Percentiles rank a stretch among this genome's conserved stretches.
Evolutionary conservation across 108 stramenopile species (phyloP).

Genomic region (Nannochloropsis granulata): DNA sequence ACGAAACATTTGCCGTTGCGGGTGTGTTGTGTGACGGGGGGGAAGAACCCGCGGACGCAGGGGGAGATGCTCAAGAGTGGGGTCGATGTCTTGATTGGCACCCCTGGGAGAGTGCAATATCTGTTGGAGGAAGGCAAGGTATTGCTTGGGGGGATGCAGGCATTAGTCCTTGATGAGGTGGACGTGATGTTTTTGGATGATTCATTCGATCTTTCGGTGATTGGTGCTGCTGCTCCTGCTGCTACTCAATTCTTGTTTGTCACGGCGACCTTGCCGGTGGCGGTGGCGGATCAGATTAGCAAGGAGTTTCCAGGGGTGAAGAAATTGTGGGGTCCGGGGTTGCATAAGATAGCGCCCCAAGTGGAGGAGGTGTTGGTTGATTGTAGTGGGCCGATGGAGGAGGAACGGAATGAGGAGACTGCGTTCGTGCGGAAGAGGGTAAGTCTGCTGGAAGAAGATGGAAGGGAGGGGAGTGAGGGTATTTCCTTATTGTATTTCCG

Average conservation of each 20-base stretch:
- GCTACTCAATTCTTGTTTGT: conserved; percentile 77
- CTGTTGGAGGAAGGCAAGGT: conserved; percentile 44
- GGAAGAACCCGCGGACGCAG: conserved; percentile 12
- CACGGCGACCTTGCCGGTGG: conserved; percentile 73
- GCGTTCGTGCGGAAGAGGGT: conserved; percentile 61
- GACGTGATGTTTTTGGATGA: conserved; percentile 73
- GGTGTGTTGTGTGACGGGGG: conserved; percentile 31
- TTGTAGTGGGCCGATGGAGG: conserved; percentile 48
- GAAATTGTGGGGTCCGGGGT: conserved; percentile 62
- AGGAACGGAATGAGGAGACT: conserved; percentile 45
- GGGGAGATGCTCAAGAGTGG: conserved; percentile 27
- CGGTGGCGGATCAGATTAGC: conserved; percentile 44
- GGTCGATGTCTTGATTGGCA: conserved; percentile 68
- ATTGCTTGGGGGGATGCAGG: conserved; percentile 10
- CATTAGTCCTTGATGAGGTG: conserved; percentile 72
- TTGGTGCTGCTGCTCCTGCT: conserved; percentile 54
- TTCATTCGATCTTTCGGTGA: conserved; percentile 69
- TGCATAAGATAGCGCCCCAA: conserved; percentile 55
- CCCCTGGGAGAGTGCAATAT: conserved; percentile 69
- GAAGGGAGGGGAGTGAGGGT: too few relatives aligned
- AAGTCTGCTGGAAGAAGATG: too few relatives aligned
- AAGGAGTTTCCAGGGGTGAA: conserved; percentile 55
- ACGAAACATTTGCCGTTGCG: conserved; percentile 28
- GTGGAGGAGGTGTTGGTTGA: conserved; percentile 35
- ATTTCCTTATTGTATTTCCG: too few relatives aligned